phyloP scores from a whole-genome alignment of 2,329 filamentous ascomycete genomes.

The Corinectria fuckeliana region DNA sequence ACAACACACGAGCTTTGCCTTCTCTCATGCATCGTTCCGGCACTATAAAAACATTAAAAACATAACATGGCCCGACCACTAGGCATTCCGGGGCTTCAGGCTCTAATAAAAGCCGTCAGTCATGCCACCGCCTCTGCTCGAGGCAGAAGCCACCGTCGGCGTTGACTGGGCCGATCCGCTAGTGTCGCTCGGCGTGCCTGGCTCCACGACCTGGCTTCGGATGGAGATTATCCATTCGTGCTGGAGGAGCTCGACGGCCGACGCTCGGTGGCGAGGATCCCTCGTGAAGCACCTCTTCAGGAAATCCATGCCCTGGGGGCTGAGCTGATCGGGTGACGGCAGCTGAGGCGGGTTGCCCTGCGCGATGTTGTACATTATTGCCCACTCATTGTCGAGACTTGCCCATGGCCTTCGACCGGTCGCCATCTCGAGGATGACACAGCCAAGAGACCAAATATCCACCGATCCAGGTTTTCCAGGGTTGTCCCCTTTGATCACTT shows the following conservation, averaged over 20 bases:
- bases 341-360: constrained; percentile 92
- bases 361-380: constrained; percentile 99
- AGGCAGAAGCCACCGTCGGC: constrained; percentile 39
- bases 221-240: constrained; percentile 87
- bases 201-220: constrained; percentile 69
- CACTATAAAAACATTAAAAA: neutral
- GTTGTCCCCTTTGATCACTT: constrained; percentile 92
- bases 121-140: constrained; percentile 37
- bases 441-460: constrained; percentile 96
- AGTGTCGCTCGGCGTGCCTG: constrained; percentile 66
- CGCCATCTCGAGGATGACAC: constrained; percentile 96
- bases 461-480: constrained; percentile 83
- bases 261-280: constrained; percentile 79
- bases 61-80: no score
- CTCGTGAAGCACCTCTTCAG: constrained; percentile 84
- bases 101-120: constrained; percentile 44
- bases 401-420: constrained; percentile 95
- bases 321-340: constrained; percentile 83
- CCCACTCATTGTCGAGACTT: constrained; percentile 97
- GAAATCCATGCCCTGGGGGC: constrained; percentile 85
- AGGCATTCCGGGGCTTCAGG: no score
- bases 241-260: constrained; percentile 87
- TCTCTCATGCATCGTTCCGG: constrained; percentile 12
- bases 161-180: constrained; percentile 51
- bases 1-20: constrained; percentile 12